Evolutionary conservation across 306 rosid species (phyloP).

Genomic region (Argentina anserina): DNA sequence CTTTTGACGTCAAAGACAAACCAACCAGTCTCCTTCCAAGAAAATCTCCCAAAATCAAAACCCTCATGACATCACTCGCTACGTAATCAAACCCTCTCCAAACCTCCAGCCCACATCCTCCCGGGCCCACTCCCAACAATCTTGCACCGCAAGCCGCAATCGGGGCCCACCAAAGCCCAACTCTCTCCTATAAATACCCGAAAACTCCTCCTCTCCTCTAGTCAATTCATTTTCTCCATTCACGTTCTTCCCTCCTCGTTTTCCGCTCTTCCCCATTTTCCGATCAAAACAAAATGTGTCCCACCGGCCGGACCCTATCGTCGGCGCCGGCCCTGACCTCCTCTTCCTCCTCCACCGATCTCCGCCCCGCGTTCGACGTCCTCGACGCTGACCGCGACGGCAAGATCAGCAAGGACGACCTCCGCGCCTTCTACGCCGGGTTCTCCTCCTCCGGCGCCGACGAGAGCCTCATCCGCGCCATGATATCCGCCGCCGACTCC

Average conservation of each 20-base stretch:
- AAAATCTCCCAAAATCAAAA: not conserved
- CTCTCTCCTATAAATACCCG: conserved; percentile 9
- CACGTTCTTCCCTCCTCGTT: not conserved
- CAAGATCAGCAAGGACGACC: conserved; percentile 75
- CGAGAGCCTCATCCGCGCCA: conserved; percentile 52
- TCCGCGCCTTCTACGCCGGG: conserved; percentile 53
- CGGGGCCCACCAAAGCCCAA: not conserved
- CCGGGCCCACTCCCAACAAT: not conserved
- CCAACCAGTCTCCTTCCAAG: not conserved
- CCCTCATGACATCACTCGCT: conserved; percentile 1
- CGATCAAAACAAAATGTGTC: conserved; percentile 47
- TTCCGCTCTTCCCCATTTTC: not conserved
- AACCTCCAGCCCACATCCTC: not conserved
- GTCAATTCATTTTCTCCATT: not conserved
- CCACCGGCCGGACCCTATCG: conserved; percentile 38
- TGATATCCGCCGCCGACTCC: conserved; percentile 82
- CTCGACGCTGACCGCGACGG: conserved; percentile 82
- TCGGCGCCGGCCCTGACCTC: not conserved
- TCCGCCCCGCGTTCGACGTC: conserved; percentile 68
- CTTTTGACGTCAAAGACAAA: not conserved
- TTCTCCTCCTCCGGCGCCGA: conserved; percentile 24
- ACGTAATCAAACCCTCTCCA: not conserved
- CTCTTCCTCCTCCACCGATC: conserved; percentile 8
- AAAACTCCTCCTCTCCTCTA: not conserved
- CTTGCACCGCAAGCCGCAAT: not conserved